Evolutionary conservation across 2,329 filamentous ascomycete species (phyloP), one percentile per base, ranked within the genome.

Genomic region (Fusarium illudens): DNA sequence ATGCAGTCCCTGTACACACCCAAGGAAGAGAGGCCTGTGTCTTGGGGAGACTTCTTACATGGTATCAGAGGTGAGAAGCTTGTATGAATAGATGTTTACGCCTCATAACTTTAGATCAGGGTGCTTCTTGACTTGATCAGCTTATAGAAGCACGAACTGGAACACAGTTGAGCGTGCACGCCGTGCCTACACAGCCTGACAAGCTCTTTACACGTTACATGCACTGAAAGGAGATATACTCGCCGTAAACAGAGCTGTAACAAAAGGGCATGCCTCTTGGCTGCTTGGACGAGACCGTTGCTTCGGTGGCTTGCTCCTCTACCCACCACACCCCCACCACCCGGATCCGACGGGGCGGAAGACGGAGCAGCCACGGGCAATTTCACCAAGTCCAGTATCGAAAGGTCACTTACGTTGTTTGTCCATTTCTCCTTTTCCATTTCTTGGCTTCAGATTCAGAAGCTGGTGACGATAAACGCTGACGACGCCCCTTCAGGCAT

Each of bases 341-440:
- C 44, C 53, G 39, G 60, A 39, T 64, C 62, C 48, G 62, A 64
- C 62, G 37, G 56, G 42, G 46, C 32, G 46, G 36, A 46, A 20
- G 34, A 44, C 22, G 42, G 42, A 46, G 42, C 3, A 46, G 15
- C 13, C 42, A 46, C 22, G 42, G 42, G 17, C 42, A 46, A 27
- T 17, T 27, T 46, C 22, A 46, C 22, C 17, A 17, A 46, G 22
- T 46, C 42, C 22, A 46, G 42, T 19, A 34, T 51, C 52, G 51
- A 22, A 27, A 62, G n/a, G 34, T 29, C 19, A 46, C 27, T 59
- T 42, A 30, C 39, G 33, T 19, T 8, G 19, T 27, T 22, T 20
- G 10, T 34, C n/a, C 12, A 12, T 34, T 34, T 6, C n/a, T n/a
- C 29, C 17, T 32, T 33, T n/a, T 33, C 30, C 48, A 30, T 20